Evolutionary conservation across 768 basidiomycete genomes (phyloP).

Genomic region (Trametes coccinea): DNA sequence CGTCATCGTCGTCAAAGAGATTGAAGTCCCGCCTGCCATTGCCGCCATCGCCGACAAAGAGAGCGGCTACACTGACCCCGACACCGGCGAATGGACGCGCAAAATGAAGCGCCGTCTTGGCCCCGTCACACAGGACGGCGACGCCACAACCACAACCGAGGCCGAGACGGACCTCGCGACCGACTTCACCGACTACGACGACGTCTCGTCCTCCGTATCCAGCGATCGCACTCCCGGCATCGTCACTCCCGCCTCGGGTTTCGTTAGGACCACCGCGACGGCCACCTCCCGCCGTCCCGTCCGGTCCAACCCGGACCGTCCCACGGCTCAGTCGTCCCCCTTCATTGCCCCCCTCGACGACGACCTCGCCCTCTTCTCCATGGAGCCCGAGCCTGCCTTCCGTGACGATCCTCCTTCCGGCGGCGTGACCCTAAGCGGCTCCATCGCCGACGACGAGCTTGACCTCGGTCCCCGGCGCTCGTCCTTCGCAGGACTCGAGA

Average conservation of each 20-base stretch:
- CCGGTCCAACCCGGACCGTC: constrained; percentile 31
- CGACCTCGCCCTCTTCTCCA: constrained; percentile 44
- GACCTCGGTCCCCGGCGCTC: constrained; percentile 14
- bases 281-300: constrained; percentile 15
- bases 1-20: constrained; percentile 87
- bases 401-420: constrained; percentile 33
- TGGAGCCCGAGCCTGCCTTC: constrained; percentile 43
- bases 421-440: constrained; percentile 1
- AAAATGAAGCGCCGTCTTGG: constrained; percentile 29
- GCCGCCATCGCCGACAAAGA: constrained; percentile 34
- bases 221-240: constrained; percentile 13
- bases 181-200: constrained; percentile 43
- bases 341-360: constrained; percentile 30
- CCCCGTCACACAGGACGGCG: not conserved
- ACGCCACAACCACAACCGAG: constrained; percentile 37
- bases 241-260: not conserved
- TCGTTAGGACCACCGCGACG: constrained; percentile 15
- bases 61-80: constrained; percentile 37
- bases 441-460: constrained; percentile 13
- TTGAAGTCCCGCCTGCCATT: constrained; percentile 68
- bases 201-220: constrained; percentile 22
- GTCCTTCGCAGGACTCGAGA: constrained; percentile 60
- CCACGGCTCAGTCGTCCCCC: constrained; percentile 27
- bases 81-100: constrained; percentile 37
- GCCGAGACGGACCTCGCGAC: constrained; percentile 40